These are phyloP conservation scores for Dipodascus geniculatus DNA, from an alignment of 805 yeast genomes.

Conservation along the genomic window DNA sequence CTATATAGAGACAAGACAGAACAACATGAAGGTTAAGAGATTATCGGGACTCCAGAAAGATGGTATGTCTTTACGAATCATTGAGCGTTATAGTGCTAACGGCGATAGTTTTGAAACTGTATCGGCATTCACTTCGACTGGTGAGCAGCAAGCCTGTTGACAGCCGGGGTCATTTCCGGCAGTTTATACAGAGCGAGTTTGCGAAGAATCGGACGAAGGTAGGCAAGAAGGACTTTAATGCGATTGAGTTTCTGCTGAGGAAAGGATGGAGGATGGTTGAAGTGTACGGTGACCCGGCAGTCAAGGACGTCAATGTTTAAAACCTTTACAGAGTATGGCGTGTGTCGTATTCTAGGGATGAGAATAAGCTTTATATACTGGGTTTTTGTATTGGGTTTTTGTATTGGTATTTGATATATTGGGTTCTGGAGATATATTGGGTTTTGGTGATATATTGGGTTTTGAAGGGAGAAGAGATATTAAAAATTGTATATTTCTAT, in stretches of 20 bases:
- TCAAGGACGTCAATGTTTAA: slow-evolving; percentile 44
- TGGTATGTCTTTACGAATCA: neutral
- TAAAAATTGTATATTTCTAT: too few relatives aligned
- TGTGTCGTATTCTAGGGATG: too few relatives aligned
- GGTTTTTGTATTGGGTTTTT: neutral
- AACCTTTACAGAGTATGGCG: too few relatives aligned
- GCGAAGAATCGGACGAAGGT: slow-evolving; percentile 36
- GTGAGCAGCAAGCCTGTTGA: slow-evolving; percentile 36
- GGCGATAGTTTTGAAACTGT: slow-evolving; percentile 30
- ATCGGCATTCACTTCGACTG: slow-evolving; percentile 37
- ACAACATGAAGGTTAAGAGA: slow-evolving; percentile 12
- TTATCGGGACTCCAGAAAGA: slow-evolving; percentile 29
- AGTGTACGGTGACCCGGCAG: slow-evolving; percentile 56
- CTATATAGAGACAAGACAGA: too few relatives aligned
- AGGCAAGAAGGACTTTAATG: slow-evolving; percentile 68
- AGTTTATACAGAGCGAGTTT: slow-evolving; percentile 52
- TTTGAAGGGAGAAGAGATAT: too few relatives aligned
- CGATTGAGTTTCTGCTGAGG: slow-evolving; percentile 75
- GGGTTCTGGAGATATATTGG: neutral
- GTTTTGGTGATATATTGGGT: neutral
- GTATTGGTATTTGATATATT: neutral
- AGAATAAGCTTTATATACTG: too few relatives aligned
- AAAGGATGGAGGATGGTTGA: slow-evolving; percentile 63
- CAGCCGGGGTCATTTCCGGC: slow-evolving; percentile 33
- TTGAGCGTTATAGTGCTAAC: slow-evolving; percentile 4